Conservation (phyloP, 1,139 yeast species). For the Suhomyces bribrorum region DNA sequence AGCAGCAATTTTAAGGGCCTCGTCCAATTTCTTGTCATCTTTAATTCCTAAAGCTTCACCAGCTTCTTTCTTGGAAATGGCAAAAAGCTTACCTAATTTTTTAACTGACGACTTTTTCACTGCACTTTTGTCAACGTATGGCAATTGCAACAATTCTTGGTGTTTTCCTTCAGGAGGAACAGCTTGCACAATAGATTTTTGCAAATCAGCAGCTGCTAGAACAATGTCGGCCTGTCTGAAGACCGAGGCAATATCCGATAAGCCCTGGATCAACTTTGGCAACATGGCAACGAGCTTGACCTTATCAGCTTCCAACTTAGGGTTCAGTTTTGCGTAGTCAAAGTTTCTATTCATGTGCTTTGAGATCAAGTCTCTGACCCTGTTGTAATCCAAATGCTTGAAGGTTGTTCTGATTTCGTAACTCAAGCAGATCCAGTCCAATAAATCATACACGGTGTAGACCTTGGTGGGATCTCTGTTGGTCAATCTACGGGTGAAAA, state of each 20-base stretch:
- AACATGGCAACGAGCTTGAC: conserved; percentile 61
- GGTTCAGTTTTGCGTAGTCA: conserved; percentile 19
- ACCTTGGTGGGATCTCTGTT: conserved; percentile 79
- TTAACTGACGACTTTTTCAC: conserved; percentile 48
- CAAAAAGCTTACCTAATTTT: conserved; percentile 68
- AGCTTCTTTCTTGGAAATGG: conserved; percentile 56
- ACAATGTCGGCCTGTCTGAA: conserved; percentile 75
- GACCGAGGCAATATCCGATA: conserved; percentile 77
- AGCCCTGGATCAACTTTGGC: conserved; percentile 68
- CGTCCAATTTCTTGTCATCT: conserved; percentile 45
- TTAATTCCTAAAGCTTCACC: conserved; percentile 56
- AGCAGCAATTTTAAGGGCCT: conserved; percentile 60
- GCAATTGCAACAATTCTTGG: conserved; percentile 78
- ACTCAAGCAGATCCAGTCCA: conserved; percentile 64
- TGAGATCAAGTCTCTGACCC: conserved; percentile 52
- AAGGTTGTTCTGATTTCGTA: conserved; percentile 56
- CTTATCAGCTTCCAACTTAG: conserved; percentile 42
- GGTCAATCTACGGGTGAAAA: conserved; percentile 61
- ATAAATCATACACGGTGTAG: conserved; percentile 57
- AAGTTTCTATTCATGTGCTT: conserved; percentile 59
- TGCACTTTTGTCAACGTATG: conserved; percentile 56
- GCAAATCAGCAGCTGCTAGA: conserved; percentile 61
- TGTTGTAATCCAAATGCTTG: conserved; percentile 40
- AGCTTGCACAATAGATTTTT: conserved; percentile 78
- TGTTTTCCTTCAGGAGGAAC: conserved; percentile 56